Evolutionary conservation across 2,329 filamentous ascomycete species (phyloP), one percentile per base, ranked within the genome.

Genomic region (Fusarium longipes): DNA sequence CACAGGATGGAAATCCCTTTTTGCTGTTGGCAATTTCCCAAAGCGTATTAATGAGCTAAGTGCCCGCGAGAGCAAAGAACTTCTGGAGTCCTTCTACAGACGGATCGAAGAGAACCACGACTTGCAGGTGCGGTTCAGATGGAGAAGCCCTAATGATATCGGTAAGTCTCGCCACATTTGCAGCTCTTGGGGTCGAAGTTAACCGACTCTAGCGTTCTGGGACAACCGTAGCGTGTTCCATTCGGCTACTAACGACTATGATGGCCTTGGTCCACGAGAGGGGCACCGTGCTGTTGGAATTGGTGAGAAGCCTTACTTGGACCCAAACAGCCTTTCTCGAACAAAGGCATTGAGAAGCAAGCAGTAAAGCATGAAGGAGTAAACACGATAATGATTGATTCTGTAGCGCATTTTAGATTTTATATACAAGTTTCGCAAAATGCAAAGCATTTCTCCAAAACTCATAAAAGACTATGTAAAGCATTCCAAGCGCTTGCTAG

Each of bases 201-300:
- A 42, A 70, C 12, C 1, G 2, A 6, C 0, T 17, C 0, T 7
- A 63, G 84, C 86, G 1, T 86, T 89, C 62, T 89, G 87, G 87
- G 87, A 89, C 65, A 89, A 89, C 62, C 77, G 86, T 8, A 84
- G 83, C 52, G 82, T 79, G 1, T 88, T 85, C 75, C 87, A 89
- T 67, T 84, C 82, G 12, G 86, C 86, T 0, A 89, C 86, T 0
- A 86, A 83, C 57, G 87, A 89, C 65, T 88, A 87, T 42, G 81
- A 82, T 15, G 80, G 79, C 2, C 78, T 83, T 27, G 86, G 85
- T 1, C 79, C 83, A 25, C 77, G 87, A 45, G 79, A 81, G 48
- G 82, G 84, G 25, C 81, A 87, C 71, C 73, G 87, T 20, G 80
- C 83, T 1, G 86, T 89, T 9, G 83, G 82, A 9, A 80, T 87